Base-by-base conservation (phyloP, 139 green algal species). In the Auxenochlorella protothecoides region DNA sequence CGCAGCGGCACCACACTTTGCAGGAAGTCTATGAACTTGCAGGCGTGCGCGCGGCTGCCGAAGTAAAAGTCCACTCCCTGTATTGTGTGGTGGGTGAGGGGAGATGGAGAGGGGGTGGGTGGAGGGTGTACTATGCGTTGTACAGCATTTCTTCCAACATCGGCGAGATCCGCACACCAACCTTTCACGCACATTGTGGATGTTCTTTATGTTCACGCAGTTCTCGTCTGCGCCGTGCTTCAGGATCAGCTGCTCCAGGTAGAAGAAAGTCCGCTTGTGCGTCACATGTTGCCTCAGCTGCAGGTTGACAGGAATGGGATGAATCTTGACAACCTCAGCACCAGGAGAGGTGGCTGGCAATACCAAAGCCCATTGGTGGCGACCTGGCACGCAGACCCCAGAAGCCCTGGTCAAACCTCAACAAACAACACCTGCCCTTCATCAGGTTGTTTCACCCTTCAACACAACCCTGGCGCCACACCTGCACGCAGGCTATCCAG, bases 181-280 rank as follows among this genome's bases (percentile, higher is more conserved):
- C 70, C 59, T 69, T 53, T 27, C 9, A 59, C 69, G 6, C 53
- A 79, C 80, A 78, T 92, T 85, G 74, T 93, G 87, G 60, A 89
- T 90, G 59, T 92, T 83, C 54, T 91, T 91, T 66, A 97, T 86
- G 76, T 90, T 94, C 62, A 89, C 75, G 67, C 82, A 87, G 65
- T 84, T 63, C 10, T 79, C 80, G 69, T 96, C 91, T 4, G 89
- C 92, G 55, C 84, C 83, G 76, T 97, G 88, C 68, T 94, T 96
- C 66, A 99, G 78, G 75, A 99, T 99, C 55, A 99, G 80, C 86
- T 99, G 95, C 83, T 99, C 95, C 75, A 99, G 81, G 83, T 91
- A 99, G 66, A 98, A 85, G 78, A 99, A 99, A 4, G 95, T 99
- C 66, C 93, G 85, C 86, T 99, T 99, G 86, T 99, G 95, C 56